Base-by-base conservation (phyloP, 495 filamentous ascomycete genomes). In the Podospora tetraspora region DNA sequence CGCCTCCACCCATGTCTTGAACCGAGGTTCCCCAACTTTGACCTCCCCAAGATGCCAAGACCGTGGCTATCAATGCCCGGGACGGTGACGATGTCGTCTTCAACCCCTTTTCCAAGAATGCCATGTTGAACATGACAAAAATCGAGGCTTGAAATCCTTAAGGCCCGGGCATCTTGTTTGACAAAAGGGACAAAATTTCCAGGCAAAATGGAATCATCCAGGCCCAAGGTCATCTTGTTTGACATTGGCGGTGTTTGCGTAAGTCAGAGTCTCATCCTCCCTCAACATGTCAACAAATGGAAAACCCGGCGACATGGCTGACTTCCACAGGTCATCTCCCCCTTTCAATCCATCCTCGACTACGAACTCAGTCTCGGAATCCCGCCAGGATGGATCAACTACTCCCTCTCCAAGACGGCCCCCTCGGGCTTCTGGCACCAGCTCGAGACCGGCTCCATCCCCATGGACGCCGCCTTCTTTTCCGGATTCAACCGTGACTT, bases 161-260 rank as follows among this genome's bases (percentile, higher is more conserved):
- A 3, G 2, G 13, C 32, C 32, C 11, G 32, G 32, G 3, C 11
- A 34, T 13, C 8, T 13, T 34, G 11, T 34, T 34, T 3, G 32
- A 37, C 12, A 37, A 37, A 16, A 16, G 12, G 13, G 4, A 37
- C 0, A 37, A 37, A 37, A 3, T 13, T 27, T 34, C 72, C 78
- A 62, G 77, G 78, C 61, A 43, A 23, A 32, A 74, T 75, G 70
- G 30, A 61, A 10, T 29, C 75, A 12, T 66, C 70, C 37, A 81
- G 83, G 61, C 78, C 93, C 22, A 89, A 93, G 73, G 93, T 92
- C 66, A 80, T 97, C 30, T 82, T 99, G 56, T 99, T 99, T 77
- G 95, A 99, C 79, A 94, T 99, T 75, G 95, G 95, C 59, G 95
- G 95, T 69, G 95, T 99, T 71, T 95, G 92, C 84, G 95, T 97